Conservation (phyloP, 2,329 filamentous ascomycete species). For the Chaetomium globosum region DNA sequence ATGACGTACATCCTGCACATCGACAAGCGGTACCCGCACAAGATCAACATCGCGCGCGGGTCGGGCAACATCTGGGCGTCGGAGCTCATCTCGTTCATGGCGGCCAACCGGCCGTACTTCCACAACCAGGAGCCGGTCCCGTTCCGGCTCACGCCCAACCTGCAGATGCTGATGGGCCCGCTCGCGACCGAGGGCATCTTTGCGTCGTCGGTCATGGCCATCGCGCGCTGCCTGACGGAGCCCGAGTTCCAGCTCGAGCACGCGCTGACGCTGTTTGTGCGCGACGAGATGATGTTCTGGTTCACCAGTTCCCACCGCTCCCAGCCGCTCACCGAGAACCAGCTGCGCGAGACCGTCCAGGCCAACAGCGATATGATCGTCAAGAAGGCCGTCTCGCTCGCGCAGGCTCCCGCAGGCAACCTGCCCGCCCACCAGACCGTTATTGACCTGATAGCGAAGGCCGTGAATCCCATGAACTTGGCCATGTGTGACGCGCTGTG, state of each 20-base stretch:
- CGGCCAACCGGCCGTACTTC: conserved; percentile 80
- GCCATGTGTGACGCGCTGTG: conserved; percentile 88
- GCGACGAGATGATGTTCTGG: conserved; percentile 98
- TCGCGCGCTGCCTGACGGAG: conserved; percentile 89
- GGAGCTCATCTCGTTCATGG: conserved; percentile 90
- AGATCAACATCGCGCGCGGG: conserved; percentile 84
- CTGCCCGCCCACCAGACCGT: conserved; percentile 96
- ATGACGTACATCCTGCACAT: conserved; percentile 99
- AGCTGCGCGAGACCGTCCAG: conserved; percentile 65
- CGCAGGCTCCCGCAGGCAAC: conserved; percentile 74
- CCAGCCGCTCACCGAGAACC: conserved; percentile 59
- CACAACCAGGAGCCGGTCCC: conserved; percentile 94
- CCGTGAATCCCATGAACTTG: conserved; percentile 88
- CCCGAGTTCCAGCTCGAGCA: conserved; percentile 90
- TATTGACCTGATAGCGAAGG: conserved; percentile 89
- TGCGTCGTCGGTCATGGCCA: conserved; percentile 92
- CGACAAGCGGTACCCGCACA: conserved; percentile 92
- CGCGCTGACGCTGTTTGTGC: conserved; percentile 89
- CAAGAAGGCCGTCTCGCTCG: conserved; percentile 83
- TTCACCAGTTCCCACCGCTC: conserved; percentile 76
- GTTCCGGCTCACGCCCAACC: conserved; percentile 94
- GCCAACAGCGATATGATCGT: conserved; percentile 87
- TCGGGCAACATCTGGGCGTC: conserved; percentile 96
- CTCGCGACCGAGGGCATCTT: conserved; percentile 96
- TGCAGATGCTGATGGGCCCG: conserved; percentile 95